Evolutionary conservation across 78 protist species (phyloP).

Genomic region (Anaeramoeba ignava): DNA sequence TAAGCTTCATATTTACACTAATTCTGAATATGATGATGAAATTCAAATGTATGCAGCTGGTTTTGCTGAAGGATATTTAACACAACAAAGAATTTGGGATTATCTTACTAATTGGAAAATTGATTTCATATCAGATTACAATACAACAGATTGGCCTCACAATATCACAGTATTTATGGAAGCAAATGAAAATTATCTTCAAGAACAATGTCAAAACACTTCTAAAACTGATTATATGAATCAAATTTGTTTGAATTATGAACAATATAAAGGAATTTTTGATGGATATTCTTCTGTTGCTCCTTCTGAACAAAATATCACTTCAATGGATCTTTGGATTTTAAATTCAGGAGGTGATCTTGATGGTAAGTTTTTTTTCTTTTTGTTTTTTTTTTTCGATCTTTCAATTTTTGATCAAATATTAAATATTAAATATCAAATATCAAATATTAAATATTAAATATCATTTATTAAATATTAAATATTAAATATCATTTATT

Average conservation of each 20-base stretch:
- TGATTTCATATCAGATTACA: not conserved
- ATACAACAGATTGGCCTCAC: not conserved
- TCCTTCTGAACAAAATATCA: not conserved
- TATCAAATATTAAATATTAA: too few relatives aligned
- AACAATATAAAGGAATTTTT: not conserved
- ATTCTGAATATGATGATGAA: not conserved
- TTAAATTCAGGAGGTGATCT: not conserved
- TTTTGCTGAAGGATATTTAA: not conserved
- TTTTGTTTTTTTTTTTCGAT: too few relatives aligned
- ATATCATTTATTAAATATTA: too few relatives aligned
- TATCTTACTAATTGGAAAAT: not conserved
- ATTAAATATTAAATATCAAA: too few relatives aligned
- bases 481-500: too few relatives aligned
- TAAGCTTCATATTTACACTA: not conserved
- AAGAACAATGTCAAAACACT: not conserved
- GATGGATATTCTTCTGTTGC: not conserved
- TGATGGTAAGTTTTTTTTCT: too few relatives aligned
- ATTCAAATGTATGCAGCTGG: slow-evolving; percentile 1
- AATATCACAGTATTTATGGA: not conserved
- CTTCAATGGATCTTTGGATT: not conserved
- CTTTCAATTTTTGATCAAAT: too few relatives aligned
- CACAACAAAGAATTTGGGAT: not conserved
- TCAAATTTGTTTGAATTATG: not conserved
- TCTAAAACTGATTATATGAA: not conserved
- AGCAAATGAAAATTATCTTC: not conserved